Evolutionary conservation across 2,329 filamentous ascomycete genomes (phyloP), one percentile per base, ranked within the genome.

Genomic region (Drechslerella coelobrocha): DNA sequence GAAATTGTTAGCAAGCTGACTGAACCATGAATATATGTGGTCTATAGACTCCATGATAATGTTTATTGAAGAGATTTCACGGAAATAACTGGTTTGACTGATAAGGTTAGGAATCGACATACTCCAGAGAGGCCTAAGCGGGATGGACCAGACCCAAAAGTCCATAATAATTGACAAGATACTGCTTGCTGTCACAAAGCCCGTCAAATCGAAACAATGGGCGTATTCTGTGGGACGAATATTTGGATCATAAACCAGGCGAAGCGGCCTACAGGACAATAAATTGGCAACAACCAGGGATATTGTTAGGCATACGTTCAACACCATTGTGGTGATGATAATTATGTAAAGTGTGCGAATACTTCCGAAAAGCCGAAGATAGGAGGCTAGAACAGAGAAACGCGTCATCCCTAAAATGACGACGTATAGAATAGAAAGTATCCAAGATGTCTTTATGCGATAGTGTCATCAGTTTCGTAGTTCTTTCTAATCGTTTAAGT

Each of bases 341-440:
- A 71, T 59, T 1, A 31, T 54, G 2, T 45, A 47, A 17, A 71
- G 41, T 10, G 23, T 50, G 19, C 55, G 54, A 21, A 68, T 62
- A 48, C 66, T 63, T 2, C 68, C 59, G n/a, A 75, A 68, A 3
- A 75, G 55, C 23, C 74, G 74, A 23, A 74, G 51, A 26, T 75
- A 75, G 31, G 73, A 73, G 9, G 60, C 47, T 9, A 74, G 74
- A 14, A 75, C 31, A 1, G 73, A 74, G 43, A 75, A 68, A 10
- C 74, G 73, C 10, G 71, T 73, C 17, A 66, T 61, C 21, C 59
- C 57, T 29, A 74, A 53, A 5, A 72, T 73, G 21, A 72, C 57
- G 27, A 72, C 68, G 59, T 34, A 73, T 29, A 47, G 23, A 41
- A 63, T 54, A 37, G 47, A 53, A 24, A 55, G 5, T 47, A 17